Evolutionary conservation across 176 grass and related monocot species (phyloP), one percentile per base, ranked within the genome.

Genomic region (Lolium multiflorum): DNA sequence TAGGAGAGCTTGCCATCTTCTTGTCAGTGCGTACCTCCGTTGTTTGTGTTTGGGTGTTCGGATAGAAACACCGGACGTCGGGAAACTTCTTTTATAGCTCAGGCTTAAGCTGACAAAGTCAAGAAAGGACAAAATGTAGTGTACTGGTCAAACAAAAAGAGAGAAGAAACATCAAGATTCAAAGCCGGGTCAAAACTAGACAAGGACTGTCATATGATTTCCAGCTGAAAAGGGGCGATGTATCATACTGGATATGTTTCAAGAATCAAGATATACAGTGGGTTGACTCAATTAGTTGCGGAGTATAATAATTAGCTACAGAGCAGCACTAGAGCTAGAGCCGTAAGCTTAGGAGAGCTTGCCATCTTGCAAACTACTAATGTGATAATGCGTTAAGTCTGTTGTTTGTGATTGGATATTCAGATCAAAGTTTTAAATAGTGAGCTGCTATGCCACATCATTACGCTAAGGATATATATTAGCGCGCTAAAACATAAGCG

Each of bases 261-360:
- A 9, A n/a, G n/a, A n/a, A n/a, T n/a, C n/a, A n/a, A n/a, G n/a
- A n/a, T n/a, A n/a, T n/a, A n/a, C n/a, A n/a, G n/a, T n/a, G n/a
- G n/a, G n/a, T n/a, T n/a, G n/a, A n/a, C n/a, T n/a, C n/a, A n/a
- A n/a, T n/a, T n/a, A n/a, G n/a, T n/a, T n/a, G n/a, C n/a, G n/a
- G n/a, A n/a, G n/a, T n/a, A n/a, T n/a, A n/a, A n/a, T n/a, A n/a
- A n/a, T n/a, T n/a, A n/a, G n/a, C n/a, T n/a, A n/a, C 72, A 37
- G 26, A 81, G 79, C 79, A 81, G 62, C 18, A 39, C 75, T 1
- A 81, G 47, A 31, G 9, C 22, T 25, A 81, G 22, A 50, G 47
- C 46, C 28, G 72, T 37, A 16, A 37, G 64, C 64, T 22, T 16
- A 37, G 6, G 64, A 17, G 64, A 67, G 13, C 64, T 1, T 9